Conservation (phyloP, 208 protist genomes). For the Plasmodiophora brassicae region DNA sequence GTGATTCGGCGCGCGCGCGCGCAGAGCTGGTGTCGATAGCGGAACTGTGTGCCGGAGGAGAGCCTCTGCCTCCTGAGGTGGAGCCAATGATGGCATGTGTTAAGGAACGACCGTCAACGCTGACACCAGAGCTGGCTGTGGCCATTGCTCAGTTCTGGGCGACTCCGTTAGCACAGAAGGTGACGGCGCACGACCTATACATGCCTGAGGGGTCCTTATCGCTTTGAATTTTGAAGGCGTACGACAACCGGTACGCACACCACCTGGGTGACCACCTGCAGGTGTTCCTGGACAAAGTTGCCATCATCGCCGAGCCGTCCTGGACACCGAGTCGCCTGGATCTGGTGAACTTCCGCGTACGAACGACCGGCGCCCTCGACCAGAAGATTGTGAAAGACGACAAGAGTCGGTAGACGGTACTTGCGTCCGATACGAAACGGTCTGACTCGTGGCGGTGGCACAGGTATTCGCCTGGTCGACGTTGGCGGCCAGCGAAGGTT, state of each 20-base stretch:
- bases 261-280: neutral
- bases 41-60: no score
- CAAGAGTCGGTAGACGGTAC: neutral
- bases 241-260: neutral
- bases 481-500: neutral
- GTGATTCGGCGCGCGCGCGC: no score
- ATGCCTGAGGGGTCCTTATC: no score
- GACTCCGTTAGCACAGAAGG: no score
- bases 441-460: neutral
- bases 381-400: neutral
- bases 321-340: neutral
- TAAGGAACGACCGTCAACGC: no score
- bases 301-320: neutral
- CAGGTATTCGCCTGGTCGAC: neutral
- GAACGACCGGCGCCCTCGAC: conserved; percentile 7
- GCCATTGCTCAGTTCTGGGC: no score
- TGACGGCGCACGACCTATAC: no score
- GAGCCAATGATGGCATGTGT: no score
- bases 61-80: no score
- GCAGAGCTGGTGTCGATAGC: no score
- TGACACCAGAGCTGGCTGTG: no score
- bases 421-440: no score
- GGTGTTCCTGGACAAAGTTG: neutral
- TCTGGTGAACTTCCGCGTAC: conserved; percentile 14
- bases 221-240: neutral